Conservation (phyloP, 768 basidiomycete species). For the Dacryopinax spathularia region DNA sequence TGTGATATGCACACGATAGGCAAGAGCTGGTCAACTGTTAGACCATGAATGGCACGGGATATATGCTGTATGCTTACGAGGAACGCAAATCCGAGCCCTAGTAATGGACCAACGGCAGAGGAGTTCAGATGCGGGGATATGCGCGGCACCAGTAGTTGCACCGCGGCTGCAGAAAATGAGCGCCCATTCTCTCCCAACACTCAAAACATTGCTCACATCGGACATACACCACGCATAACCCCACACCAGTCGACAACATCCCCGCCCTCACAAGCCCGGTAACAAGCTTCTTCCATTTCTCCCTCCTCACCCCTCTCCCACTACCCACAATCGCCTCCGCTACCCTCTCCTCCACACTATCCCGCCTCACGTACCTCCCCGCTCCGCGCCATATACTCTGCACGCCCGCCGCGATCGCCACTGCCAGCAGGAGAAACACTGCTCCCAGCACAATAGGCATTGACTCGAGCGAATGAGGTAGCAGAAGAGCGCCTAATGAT, state of each 20-base stretch:
- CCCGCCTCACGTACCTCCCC: neutral
- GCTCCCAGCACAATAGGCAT: neutral
- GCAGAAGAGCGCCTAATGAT: neutral
- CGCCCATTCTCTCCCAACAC: neutral
- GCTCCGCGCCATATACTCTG: conserved; percentile 3
- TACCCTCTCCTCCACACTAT: neutral
- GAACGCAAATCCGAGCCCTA: neutral
- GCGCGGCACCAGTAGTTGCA: neutral
- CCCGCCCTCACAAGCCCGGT: neutral
- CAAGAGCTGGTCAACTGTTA: neutral
- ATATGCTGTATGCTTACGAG: neutral
- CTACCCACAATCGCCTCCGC: neutral
- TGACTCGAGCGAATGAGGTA: neutral
- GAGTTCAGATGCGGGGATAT: neutral
- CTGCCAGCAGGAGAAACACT: neutral
- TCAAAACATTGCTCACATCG: neutral
- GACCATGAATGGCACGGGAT: too few relatives aligned
- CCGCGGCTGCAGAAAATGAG: neutral
- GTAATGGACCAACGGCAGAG: neutral
- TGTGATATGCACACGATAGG: neutral
- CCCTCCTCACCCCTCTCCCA: neutral
- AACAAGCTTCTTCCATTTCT: conserved; percentile 3
- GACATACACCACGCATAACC: neutral
- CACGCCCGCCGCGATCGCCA: neutral
- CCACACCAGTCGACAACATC: neutral